These are phyloP conservation scores for Septoria linicola DNA, from an alignment of 2,329 filamentous ascomycete species.

Conservation along the genomic window DNA sequence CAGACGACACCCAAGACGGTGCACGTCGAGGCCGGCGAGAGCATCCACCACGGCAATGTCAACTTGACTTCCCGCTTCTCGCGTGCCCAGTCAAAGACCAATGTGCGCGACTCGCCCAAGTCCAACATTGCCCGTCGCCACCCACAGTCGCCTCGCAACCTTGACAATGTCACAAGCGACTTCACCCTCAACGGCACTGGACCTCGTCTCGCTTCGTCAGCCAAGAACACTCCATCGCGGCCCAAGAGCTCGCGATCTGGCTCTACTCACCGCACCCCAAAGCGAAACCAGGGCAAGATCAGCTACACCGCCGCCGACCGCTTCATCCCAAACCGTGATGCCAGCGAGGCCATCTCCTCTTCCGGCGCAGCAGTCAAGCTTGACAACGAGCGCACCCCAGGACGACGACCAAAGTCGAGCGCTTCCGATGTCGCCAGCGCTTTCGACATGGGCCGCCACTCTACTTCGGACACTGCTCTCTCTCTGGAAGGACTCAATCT, in stretches of 20 bases:
- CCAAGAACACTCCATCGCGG: slow-evolving; percentile 48
- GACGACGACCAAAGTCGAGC: slow-evolving; percentile 66
- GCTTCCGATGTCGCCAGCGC: slow-evolving; percentile 66
- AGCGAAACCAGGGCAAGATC: slow-evolving; percentile 66
- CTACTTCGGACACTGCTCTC: slow-evolving; percentile 63
- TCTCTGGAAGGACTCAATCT: slow-evolving; percentile 79
- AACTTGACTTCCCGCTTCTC: slow-evolving; percentile 78
- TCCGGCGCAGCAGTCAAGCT: slow-evolving; percentile 78
- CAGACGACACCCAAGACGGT: slow-evolving; percentile 63
- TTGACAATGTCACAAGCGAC: slow-evolving; percentile 90
- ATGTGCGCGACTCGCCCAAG: slow-evolving; percentile 85
- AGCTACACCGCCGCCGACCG: slow-evolving; percentile 65
- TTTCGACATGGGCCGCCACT: slow-evolving; percentile 61
- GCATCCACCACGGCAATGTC: slow-evolving; percentile 69
- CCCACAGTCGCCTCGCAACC: slow-evolving; percentile 70
- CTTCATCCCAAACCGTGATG: slow-evolving; percentile 91
- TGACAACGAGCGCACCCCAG: slow-evolving; percentile 66
- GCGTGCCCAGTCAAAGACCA: slow-evolving; percentile 63
- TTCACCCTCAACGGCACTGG: slow-evolving; percentile 88
- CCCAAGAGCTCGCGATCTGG: slow-evolving; percentile 44
- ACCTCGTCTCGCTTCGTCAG: slow-evolving; percentile 42
- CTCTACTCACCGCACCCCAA: slow-evolving; percentile 38
- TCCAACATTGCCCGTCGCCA: slow-evolving; percentile 83
- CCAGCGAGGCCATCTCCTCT: slow-evolving; percentile 77
- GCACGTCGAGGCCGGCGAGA: slow-evolving; percentile 59